Evolutionary conservation across 2,329 filamentous ascomycete genomes (phyloP).

Genomic region (Venturiaceae sp.): DNA sequence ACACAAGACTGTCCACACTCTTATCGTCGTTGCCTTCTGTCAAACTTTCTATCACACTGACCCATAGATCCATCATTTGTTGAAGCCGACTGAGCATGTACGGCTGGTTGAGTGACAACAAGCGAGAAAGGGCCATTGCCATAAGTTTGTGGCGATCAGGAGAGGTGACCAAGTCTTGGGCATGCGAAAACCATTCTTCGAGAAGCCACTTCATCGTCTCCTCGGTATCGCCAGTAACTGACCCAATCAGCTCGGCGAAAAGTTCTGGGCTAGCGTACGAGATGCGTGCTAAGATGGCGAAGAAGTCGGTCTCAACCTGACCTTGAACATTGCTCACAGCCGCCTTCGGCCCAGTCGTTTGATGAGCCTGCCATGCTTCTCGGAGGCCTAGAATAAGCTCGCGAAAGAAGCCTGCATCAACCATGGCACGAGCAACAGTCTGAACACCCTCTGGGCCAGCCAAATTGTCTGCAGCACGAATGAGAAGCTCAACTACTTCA

Average conservation of each 20-base stretch:
- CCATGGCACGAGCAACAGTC: conserved; percentile 12
- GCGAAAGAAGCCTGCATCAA: conserved; percentile 33
- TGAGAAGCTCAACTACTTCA: conserved; percentile 34
- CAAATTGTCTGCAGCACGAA: conserved; percentile 41
- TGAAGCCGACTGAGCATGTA: conserved; percentile 56
- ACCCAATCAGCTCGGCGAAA: conserved; percentile 39
- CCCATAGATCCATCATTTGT: conserved; percentile 69
- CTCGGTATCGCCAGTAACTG: conserved; percentile 16
- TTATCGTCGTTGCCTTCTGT: conserved; percentile 47
- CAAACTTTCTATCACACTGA: conserved; percentile 56
- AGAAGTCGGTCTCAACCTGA: conserved; percentile 75
- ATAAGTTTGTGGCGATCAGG: conserved; percentile 60
- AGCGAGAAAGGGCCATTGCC: conserved; percentile 59
- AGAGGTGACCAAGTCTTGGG: conserved; percentile 52
- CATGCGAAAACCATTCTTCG: conserved; percentile 54
- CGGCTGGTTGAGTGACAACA: conserved; percentile 54
- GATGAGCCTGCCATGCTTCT: conserved; percentile 53
- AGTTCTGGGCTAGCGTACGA: conserved; percentile 64
- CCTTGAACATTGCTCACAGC: conserved; percentile 60
- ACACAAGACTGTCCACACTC: conserved; percentile 29
- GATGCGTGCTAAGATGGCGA: conserved; percentile 71
- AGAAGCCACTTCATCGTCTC: conserved; percentile 36
- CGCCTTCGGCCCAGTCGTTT: conserved; percentile 72
- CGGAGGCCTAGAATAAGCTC: conserved; percentile 38
- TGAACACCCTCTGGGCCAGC: conserved; percentile 41